These are phyloP conservation scores for Echeveria elegans DNA, from an alignment of 164 flowering plant genomes.

Conservation along the genomic window DNA sequence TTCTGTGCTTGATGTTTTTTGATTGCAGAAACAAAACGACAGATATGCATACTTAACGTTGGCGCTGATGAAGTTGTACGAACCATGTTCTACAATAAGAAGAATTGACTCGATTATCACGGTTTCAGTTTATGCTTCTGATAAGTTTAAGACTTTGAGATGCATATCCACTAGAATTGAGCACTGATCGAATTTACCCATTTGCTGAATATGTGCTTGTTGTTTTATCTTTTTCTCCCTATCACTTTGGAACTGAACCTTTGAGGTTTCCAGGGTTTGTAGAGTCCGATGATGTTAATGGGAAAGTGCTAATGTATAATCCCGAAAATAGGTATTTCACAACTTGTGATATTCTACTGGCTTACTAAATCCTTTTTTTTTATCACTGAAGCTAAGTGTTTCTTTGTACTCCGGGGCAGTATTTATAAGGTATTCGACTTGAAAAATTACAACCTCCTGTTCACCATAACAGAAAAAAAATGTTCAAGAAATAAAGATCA, in stretches of 20 bases:
- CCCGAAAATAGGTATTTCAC: constrained; percentile 65
- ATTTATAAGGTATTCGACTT: constrained; percentile 90
- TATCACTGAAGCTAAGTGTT: background rate
- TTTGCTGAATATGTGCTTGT: background rate
- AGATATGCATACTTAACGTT: constrained; percentile 89
- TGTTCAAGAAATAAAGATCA: constrained; percentile 94
- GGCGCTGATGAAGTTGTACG: constrained; percentile 91
- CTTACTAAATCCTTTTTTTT: background rate
- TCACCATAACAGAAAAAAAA: constrained; percentile 80
- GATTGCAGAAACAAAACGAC: constrained; percentile 67
- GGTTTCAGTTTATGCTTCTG: constrained; percentile 98
- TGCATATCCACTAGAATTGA: constrained; percentile 96
- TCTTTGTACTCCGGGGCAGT: constrained; percentile 19
- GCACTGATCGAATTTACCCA: constrained; percentile 23
- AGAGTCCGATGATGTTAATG: too few species aligned
- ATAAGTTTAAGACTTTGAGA: constrained; percentile 90
- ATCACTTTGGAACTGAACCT: constrained; percentile 85
- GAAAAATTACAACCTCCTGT: constrained; percentile 83
- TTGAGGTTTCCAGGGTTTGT: constrained; percentile 96
- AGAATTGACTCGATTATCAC: constrained; percentile 95
- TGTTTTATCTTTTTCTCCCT: constrained; percentile 24
- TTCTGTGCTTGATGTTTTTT: constrained; percentile 4
- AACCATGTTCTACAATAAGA: constrained; percentile 91
- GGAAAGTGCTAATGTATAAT: constrained; percentile 41
- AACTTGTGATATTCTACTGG: background rate